These are phyloP conservation scores for Scutellaria galericulata DNA, from an alignment of 257 asterid species.

Conservation along the genomic window DNA sequence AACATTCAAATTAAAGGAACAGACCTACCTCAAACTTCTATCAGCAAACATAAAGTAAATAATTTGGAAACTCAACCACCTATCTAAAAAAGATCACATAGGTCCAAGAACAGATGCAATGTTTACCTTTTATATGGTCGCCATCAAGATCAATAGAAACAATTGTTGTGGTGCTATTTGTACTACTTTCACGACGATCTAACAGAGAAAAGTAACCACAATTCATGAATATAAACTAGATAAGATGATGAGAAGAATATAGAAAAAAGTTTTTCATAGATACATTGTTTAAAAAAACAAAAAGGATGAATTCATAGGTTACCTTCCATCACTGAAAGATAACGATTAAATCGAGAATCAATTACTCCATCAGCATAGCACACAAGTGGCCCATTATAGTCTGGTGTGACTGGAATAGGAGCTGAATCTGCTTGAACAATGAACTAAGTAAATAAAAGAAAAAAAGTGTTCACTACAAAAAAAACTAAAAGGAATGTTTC, in stretches of 20 bases:
- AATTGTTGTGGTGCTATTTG: conserved; percentile 71
- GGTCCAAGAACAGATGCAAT: conserved; percentile 23
- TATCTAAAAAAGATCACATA: not conserved
- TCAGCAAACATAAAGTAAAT: not conserved
- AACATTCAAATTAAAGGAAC: not conserved
- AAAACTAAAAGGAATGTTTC: not conserved
- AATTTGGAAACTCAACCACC: conserved; percentile 4
- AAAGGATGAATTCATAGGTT: conserved; percentile 21
- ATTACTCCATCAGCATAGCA: conserved; percentile 93
- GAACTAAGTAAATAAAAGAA: conserved; percentile 23
- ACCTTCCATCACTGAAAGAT: conserved; percentile 90
- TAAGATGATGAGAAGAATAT: conserved; percentile 7
- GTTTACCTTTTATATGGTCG: conserved; percentile 58
- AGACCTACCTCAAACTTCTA: conserved; percentile 4
- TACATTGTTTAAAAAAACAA: conserved; percentile 5
- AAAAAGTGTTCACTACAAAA: conserved; percentile 4
- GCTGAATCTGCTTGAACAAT: conserved; percentile 59
- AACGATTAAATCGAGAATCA: conserved; percentile 79
- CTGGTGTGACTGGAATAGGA: conserved; percentile 89
- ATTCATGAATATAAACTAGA: conserved; percentile 18
- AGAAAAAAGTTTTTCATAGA: not conserved
- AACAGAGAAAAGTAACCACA: conserved; percentile 34
- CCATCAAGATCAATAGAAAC: conserved; percentile 61
- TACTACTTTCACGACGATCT: conserved; percentile 81
- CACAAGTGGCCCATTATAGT: conserved; percentile 72